Percentiles rank a stretch among this genome's conserved stretches.
These are phyloP conservation scores for Wickerhamomyces sp. DNA, from an alignment of 1,139 yeast species.

Conservation along the genomic window DNA sequence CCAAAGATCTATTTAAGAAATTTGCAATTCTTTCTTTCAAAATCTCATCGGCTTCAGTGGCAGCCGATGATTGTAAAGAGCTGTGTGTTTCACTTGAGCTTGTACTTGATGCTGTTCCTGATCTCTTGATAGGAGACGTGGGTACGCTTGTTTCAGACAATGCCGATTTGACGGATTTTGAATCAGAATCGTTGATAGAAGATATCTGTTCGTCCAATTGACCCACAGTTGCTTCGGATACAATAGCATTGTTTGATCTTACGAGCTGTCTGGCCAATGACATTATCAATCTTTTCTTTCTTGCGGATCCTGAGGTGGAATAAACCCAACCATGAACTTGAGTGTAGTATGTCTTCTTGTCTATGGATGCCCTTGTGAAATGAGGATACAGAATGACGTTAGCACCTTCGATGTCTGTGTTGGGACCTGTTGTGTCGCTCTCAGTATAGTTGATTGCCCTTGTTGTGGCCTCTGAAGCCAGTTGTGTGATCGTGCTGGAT, in stretches of 20 bases:
- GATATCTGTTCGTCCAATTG: conserved; percentile 21
- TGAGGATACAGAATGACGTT: conserved; percentile 53
- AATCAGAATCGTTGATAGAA: conserved; percentile 9
- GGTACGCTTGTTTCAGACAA: conserved; percentile 3
- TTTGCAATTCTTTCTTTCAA: conserved; percentile 53
- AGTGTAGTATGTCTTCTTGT: conserved; percentile 40
- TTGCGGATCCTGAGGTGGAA: conserved; percentile 63
- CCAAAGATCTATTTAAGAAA: conserved; percentile 54
- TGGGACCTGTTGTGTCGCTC: conserved; percentile 1
- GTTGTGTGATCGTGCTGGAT: conserved; percentile 41
- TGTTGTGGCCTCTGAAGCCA: conserved; percentile 43
- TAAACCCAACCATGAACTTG: conserved; percentile 71
- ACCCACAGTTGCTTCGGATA: conserved; percentile 24
- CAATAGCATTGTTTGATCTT: conserved; percentile 31
- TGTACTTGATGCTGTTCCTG: conserved; percentile 15
- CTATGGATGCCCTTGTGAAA: conserved; percentile 42
- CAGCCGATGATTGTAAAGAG: conserved; percentile 7
- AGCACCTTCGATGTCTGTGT: conserved; percentile 18
- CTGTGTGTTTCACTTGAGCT: conserved; percentile 7
- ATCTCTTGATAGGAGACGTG: conserved; percentile 14
- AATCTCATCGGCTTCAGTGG: conserved; percentile 29
- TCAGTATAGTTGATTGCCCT: conserved; percentile 18
- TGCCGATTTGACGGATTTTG: conserved; percentile 1
- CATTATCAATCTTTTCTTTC: conserved; percentile 65
- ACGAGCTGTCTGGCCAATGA: conserved; percentile 70